phyloP scores from a whole-genome alignment of 345 rosid genomes.

The Crucihimalaya himalaica region DNA sequence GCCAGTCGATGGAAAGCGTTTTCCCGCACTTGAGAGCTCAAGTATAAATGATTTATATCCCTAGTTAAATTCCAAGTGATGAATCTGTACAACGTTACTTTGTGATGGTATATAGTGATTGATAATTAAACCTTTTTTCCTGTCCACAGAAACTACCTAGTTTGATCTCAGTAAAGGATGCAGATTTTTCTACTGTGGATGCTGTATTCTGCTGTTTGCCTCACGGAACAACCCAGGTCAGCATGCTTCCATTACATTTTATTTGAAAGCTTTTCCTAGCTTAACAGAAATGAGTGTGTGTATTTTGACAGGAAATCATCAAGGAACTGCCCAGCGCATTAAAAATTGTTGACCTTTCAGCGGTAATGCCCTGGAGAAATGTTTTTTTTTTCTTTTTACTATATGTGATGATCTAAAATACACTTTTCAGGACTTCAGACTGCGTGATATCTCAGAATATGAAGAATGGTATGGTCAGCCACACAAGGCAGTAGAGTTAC shows the following conservation, averaged over 20 bases:
- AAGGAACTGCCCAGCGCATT: slow-evolving; percentile 67
- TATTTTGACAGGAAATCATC: slow-evolving; percentile 69
- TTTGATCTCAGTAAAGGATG: slow-evolving; percentile 76
- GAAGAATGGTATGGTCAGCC: slow-evolving; percentile 99
- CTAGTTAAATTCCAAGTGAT: neutral
- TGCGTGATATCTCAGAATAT: slow-evolving; percentile 68
- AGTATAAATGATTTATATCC: slow-evolving; percentile 41
- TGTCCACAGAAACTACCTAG: slow-evolving; percentile 71
- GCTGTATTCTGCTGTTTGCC: slow-evolving; percentile 97
- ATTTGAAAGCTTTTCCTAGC: neutral
- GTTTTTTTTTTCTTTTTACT: neutral
- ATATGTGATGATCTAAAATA: neutral
- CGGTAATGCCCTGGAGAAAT: slow-evolving; percentile 52
- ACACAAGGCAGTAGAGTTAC: slow-evolving; percentile 81
- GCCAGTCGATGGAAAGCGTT: slow-evolving; percentile 85
- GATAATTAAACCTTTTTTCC: neutral
- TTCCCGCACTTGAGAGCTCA: slow-evolving; percentile 79
- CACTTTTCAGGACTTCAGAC: slow-evolving; percentile 64
- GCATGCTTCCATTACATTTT: neutral
- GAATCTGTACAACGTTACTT: neutral
- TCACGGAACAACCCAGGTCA: slow-evolving; percentile 98
- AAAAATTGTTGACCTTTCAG: slow-evolving; percentile 96
- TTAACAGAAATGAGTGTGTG: neutral
- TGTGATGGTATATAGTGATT: neutral
- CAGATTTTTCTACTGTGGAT: slow-evolving; percentile 77